These are phyloP conservation scores for Capsicum pubescens DNA, from an alignment of 257 asterid genomes.

Conservation along the genomic window DNA sequence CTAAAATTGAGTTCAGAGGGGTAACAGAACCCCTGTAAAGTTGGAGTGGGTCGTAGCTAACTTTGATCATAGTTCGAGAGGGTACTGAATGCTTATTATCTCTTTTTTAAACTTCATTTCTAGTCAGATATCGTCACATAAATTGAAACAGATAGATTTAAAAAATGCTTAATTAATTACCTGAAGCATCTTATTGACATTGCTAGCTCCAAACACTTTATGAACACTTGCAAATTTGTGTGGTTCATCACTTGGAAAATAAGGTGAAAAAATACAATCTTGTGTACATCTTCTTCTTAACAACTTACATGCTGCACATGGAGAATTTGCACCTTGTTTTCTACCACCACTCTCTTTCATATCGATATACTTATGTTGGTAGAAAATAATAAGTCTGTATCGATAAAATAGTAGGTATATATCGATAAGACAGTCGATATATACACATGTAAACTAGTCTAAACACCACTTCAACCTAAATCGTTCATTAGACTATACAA, in stretches of 20 bases:
- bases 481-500: no score
- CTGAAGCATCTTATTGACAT: constrained; percentile 93
- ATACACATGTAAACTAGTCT: no score
- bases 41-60: no score
- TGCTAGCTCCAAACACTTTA: constrained; percentile 94
- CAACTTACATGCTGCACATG: constrained; percentile 94
- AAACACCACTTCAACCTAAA: no score
- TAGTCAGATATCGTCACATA: no score
- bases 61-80: no score
- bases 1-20: no score
- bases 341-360: constrained; percentile 58
- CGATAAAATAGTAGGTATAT: neutral
- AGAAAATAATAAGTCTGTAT: neutral
- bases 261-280: constrained; percentile 87
- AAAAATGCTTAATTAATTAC: constrained; percentile 33
- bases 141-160: no score
- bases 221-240: constrained; percentile 91
- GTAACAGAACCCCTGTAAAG: no score
- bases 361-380: neutral
- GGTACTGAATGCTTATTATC: no score
- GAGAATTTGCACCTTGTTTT: constrained; percentile 66
- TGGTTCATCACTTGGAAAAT: constrained; percentile 90
- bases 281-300: constrained; percentile 78
- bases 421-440: no score
- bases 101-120: no score